Conservation (phyloP, 352 stramenopile genomes). For the Phytophthora niederhauseri region DNA sequence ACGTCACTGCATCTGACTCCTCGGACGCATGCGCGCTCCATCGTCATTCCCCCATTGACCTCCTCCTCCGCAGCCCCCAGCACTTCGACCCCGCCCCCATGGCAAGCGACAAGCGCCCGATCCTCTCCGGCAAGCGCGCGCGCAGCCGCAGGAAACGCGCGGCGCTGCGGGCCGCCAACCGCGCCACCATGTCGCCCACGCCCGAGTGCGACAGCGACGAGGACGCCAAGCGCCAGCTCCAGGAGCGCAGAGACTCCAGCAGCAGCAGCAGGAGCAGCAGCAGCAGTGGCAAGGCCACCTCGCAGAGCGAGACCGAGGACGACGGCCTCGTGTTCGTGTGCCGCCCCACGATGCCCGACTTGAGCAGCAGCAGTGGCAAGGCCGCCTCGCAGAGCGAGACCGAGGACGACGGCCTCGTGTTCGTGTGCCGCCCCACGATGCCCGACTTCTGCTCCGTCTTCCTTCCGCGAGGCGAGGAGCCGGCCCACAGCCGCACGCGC, state of each 20-base stretch:
- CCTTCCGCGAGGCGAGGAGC: constrained; percentile 31
- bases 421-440: constrained; percentile 61
- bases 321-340: constrained; percentile 75
- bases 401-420: constrained; percentile 64
- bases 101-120: constrained; percentile 68
- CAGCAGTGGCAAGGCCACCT: constrained; percentile 28
- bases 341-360: constrained; percentile 53
- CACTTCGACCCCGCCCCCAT: constrained; percentile 28
- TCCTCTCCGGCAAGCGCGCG: constrained; percentile 66
- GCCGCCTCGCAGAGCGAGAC: constrained; percentile 36
- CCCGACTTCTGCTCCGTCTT: constrained; percentile 77
- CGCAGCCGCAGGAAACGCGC: constrained; percentile 66
- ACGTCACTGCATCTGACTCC: constrained; percentile 15
- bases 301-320: constrained; percentile 47
- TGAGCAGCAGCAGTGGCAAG: constrained; percentile 33
- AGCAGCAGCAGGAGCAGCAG: constrained; percentile 1
- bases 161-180: constrained; percentile 38
- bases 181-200: constrained; percentile 13
- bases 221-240: constrained; percentile 21
- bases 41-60: constrained; percentile 27
- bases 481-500: constrained; percentile 2
- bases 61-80: neutral
- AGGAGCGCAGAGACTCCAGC: constrained; percentile 10
- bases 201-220: constrained; percentile 46
- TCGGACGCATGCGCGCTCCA: constrained; percentile 4